A percentile compares a stretch with the other conserved stretches of the same genome.
Evolutionary conservation across 2,329 filamentous ascomycete genomes (phyloP).

Genomic region (Verticillium klebahnii): DNA sequence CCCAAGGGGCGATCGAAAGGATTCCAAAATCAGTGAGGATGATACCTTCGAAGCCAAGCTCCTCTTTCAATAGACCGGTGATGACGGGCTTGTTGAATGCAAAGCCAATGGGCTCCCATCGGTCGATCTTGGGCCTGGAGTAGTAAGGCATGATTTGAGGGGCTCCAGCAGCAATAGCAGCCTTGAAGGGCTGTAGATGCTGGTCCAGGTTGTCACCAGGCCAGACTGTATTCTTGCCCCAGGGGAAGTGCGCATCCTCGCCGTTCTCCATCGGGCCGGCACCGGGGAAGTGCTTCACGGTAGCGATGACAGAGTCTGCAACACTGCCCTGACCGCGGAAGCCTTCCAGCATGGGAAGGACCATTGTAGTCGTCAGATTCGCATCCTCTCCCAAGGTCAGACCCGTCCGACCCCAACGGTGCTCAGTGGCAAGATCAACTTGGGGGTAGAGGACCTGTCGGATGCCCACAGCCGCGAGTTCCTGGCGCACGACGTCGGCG

Average conservation of each 20-base stretch:
- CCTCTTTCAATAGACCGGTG: slow-evolving; percentile 38
- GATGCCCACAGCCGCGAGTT: not conserved
- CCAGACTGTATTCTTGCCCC: not conserved
- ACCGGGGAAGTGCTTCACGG: not conserved
- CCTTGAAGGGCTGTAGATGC: not conserved
- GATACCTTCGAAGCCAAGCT: slow-evolving; percentile 45
- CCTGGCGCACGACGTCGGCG: not conserved
- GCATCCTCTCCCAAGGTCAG: not conserved
- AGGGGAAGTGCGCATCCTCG: not conserved
- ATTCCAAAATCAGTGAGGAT: slow-evolving; percentile 48
- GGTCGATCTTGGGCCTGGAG: slow-evolving; percentile 36
- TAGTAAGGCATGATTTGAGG: slow-evolving; percentile 43
- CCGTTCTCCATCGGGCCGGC: not conserved
- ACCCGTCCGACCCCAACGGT: not conserved
- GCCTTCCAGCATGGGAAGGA: not conserved
- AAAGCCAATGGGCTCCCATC: slow-evolving; percentile 29
- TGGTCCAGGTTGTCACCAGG: not conserved
- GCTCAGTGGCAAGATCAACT: slow-evolving; percentile 1
- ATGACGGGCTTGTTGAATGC: slow-evolving; percentile 46
- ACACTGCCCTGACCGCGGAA: not conserved
- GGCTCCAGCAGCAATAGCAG: not conserved
- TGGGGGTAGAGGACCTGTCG: slow-evolving; percentile 1
- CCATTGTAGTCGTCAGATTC: not conserved
- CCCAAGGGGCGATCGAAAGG: slow-evolving; percentile 44
- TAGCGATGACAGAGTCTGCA: not conserved